Percentiles rank a stretch among this genome's conserved stretches.
Evolutionary conservation across 768 basidiomycete species (phyloP).

Genomic region (Pulveroboletus frians): DNA sequence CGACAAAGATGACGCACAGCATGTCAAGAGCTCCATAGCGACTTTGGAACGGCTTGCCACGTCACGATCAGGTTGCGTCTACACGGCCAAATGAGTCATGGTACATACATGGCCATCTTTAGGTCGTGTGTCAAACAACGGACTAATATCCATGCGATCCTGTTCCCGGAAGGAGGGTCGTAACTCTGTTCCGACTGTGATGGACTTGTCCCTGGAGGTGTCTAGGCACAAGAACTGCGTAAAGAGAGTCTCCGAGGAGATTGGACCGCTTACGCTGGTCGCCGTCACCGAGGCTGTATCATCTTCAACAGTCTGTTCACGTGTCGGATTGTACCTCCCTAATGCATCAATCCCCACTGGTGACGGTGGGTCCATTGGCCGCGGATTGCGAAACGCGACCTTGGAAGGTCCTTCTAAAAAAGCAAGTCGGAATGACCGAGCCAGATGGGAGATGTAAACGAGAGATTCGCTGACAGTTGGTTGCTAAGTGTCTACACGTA

Average conservation of each 20-base stretch:
- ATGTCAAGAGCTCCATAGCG: background rate
- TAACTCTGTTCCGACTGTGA: background rate
- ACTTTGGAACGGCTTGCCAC: background rate
- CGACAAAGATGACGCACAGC: background rate
- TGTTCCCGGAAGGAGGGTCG: background rate
- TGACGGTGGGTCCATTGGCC: no score
- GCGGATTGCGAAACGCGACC: no score
- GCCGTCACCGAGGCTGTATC: background rate
- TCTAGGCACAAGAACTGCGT: background rate
- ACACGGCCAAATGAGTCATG: background rate
- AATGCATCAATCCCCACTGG: background rate
- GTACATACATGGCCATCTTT: background rate
- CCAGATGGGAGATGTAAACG: no score
- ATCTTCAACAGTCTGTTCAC: background rate
- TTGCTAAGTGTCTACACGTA: no score
- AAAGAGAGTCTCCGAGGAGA: background rate
- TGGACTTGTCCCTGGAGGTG: conserved; percentile 6
- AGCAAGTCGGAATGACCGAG: no score
- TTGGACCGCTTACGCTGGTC: background rate
- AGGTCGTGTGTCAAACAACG: background rate
- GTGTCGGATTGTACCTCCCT: background rate
- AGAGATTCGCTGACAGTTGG: no score
- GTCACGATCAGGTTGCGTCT: background rate
- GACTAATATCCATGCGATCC: background rate
- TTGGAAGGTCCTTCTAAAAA: no score